A percentile compares a stretch with the other conserved stretches of the same genome.
These are phyloP conservation scores for Cinnamomum chago DNA, from an alignment of 164 flowering plant species.

Conservation along the genomic window DNA sequence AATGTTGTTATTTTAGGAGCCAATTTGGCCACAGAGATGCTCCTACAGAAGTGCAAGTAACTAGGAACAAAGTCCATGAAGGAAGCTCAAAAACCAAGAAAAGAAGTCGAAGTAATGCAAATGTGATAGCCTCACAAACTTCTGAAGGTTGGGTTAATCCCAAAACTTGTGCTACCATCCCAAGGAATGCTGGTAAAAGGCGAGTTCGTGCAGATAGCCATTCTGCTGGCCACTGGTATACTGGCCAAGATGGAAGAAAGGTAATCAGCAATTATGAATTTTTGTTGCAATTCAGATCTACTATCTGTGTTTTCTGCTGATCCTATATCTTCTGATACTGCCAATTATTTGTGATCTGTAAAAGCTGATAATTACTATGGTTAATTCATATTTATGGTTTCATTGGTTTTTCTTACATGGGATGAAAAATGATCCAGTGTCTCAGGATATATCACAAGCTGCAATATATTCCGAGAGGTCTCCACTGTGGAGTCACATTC, in stretches of 20 bases:
- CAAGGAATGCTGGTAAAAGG: conserved; percentile 67
- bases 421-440: too few relatives aligned
- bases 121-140: conserved; percentile 24
- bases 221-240: conserved; percentile 69
- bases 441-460: too few relatives aligned
- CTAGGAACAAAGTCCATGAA: conserved; percentile 15
- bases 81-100: conserved; percentile 28
- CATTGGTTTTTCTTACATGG: not conserved
- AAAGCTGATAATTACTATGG: too few relatives aligned
- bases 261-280: conserved; percentile 24
- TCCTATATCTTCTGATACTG: not conserved
- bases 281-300: not conserved
- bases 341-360: too few relatives aligned
- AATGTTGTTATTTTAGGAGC: conserved; percentile 39
- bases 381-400: too few relatives aligned
- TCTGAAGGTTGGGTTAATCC: conserved; percentile 65
- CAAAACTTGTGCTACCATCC: conserved; percentile 25
- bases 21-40: conserved; percentile 53
- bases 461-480: too few relatives aligned
- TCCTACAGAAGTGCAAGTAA: conserved; percentile 18
- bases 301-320: not conserved
- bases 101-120: conserved; percentile 30
- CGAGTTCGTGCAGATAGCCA: conserved; percentile 51
- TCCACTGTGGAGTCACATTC: not conserved
- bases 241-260: conserved; percentile 60